These are phyloP conservation scores for Coemansia sp. DNA, from an alignment of 192 early-diverging fungal species.

Conservation along the genomic window DNA sequence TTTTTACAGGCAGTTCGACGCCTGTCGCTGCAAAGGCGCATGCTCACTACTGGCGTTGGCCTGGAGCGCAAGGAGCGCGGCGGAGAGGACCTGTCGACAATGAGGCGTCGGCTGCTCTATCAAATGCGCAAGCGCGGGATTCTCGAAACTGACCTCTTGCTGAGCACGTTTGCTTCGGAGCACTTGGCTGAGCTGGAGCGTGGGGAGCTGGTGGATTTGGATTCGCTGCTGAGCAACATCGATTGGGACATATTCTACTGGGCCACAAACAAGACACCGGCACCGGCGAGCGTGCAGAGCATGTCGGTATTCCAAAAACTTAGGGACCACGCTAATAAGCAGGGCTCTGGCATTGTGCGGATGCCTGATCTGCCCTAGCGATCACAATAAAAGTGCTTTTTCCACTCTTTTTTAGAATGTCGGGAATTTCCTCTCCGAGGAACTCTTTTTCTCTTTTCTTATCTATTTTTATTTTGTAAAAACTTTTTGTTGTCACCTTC, in stretches of 20 bases:
- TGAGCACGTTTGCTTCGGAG: constrained; percentile 82
- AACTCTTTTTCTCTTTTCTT: neutral
- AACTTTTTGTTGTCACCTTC: neutral
- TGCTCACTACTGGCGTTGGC: neutral
- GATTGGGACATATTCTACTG: constrained; percentile 99
- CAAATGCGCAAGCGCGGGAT: constrained; percentile 92
- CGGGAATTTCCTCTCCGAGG: too few relatives aligned
- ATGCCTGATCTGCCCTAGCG: constrained; percentile 69
- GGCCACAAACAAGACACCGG: constrained; percentile 65
- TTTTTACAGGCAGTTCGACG: neutral
- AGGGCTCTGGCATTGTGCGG: constrained; percentile 66
- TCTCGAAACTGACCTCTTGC: constrained; percentile 85
- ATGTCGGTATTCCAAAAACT: constrained; percentile 63
- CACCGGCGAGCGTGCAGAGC: constrained; percentile 55
- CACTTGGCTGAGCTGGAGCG: constrained; percentile 56
- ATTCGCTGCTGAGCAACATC: constrained; percentile 76
- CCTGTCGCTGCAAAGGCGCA: neutral
- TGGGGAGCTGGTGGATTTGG: constrained; percentile 71
- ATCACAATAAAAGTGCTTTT: neutral
- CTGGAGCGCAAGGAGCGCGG: constrained; percentile 54
- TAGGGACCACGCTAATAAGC: constrained; percentile 76
- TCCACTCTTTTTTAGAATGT: neutral
- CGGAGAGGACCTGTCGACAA: constrained; percentile 66
- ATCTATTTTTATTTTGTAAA: neutral
- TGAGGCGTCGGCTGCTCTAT: constrained; percentile 80